Conservation (phyloP, 2,329 filamentous ascomycete genomes). For the Hyphodiscus sp. region DNA sequence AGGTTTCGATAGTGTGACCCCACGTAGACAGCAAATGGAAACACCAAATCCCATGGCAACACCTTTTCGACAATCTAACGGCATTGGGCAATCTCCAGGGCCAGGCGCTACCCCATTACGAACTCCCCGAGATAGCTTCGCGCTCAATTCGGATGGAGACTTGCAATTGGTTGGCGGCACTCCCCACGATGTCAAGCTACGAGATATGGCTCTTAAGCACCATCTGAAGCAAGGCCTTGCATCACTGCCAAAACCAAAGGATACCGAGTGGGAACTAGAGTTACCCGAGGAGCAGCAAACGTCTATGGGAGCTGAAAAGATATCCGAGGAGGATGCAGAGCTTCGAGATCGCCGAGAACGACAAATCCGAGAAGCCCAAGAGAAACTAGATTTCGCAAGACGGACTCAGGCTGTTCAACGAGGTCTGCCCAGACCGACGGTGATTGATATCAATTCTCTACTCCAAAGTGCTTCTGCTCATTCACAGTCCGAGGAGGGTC, state of each 20-base stretch:
- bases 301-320: conserved; percentile 39
- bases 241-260: conserved; percentile 83
- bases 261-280: conserved; percentile 90
- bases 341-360: conserved; percentile 74
- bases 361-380: conserved; percentile 64
- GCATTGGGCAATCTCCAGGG: conserved; percentile 60
- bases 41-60: conserved; percentile 96
- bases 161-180: conserved; percentile 67
- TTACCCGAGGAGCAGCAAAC: conserved; percentile 77
- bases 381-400: conserved; percentile 66
- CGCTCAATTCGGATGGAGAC: conserved; percentile 65
- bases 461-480: conserved; percentile 55
- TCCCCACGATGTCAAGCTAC: conserved; percentile 66
- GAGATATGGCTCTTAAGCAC: conserved; percentile 61
- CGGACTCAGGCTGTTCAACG: conserved; percentile 90
- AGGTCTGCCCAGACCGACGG: conserved; percentile 68
- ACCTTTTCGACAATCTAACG: conserved; percentile 64
- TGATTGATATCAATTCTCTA: conserved; percentile 65
- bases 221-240: conserved; percentile 69
- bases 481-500: conserved; percentile 55
- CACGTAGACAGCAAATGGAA: conserved; percentile 72
- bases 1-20: conserved; percentile 79
- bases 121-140: conserved; percentile 82
- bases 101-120: conserved; percentile 78
- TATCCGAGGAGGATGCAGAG: conserved; percentile 55